Percentiles rank a stretch among this genome's conserved stretches.
phyloP scores from a whole-genome alignment of 768 basidiomycete genomes.

The Lyophyllum semitale region DNA sequence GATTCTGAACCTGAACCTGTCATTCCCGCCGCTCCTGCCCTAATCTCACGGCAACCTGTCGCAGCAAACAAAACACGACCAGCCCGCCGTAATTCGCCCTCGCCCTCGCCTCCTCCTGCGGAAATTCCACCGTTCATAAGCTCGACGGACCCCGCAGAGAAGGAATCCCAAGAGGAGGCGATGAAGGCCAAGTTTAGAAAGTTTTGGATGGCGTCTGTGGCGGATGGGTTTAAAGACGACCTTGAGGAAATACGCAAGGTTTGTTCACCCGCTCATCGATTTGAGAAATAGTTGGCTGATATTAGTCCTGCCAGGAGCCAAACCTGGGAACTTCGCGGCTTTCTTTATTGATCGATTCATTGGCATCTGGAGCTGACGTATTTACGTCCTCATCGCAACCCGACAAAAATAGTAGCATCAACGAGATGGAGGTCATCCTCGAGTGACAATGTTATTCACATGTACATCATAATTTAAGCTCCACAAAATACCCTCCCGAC shows the following conservation, averaged over 20 bases:
- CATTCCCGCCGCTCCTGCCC: constrained; percentile 1
- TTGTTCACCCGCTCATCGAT: constrained; percentile 16
- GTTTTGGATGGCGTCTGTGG: constrained; percentile 87
- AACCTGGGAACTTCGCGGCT: constrained; percentile 70
- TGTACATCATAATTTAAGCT: background rate
- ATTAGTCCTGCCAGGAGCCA: constrained; percentile 44
- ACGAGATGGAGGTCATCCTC: constrained; percentile 80
- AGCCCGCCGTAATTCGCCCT: constrained; percentile 32
- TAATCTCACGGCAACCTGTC: constrained; percentile 17
- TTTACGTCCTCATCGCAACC: constrained; percentile 48
- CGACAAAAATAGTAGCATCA: constrained; percentile 32
- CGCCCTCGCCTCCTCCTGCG: constrained; percentile 46
- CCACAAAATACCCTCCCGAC: background rate
- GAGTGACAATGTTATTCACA: constrained; percentile 27
- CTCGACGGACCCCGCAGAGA: constrained; percentile 24
- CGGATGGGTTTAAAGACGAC: constrained; percentile 82
- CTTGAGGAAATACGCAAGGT: constrained; percentile 85
- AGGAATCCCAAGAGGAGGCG: constrained; percentile 40
- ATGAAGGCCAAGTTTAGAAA: constrained; percentile 73
- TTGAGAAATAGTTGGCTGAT: background rate
- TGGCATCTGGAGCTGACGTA: constrained; percentile 77
- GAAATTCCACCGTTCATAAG: constrained; percentile 63
- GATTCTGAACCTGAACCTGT: constrained; percentile 11
- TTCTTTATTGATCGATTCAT: constrained; percentile 76
- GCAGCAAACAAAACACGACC: constrained; percentile 14